Evolutionary conservation across 1,284 basidiomycete genomes (phyloP), one percentile per base, ranked within the genome.

Genomic region (Cryptococcus neoformans): DNA sequence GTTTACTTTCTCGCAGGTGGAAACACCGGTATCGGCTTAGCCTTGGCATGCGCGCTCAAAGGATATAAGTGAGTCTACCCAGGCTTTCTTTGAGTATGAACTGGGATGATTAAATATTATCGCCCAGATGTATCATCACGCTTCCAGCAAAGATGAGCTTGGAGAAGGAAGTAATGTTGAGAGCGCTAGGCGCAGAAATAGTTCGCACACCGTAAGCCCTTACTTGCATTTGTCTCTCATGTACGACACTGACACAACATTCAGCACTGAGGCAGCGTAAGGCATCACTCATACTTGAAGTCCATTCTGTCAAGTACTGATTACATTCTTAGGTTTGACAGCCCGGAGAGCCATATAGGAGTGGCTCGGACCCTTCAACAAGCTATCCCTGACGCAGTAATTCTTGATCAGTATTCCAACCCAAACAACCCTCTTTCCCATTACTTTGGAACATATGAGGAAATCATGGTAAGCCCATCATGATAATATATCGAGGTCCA

Each of bases 61-160:
- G 77, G 77, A 14, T 75, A 76, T 63, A 65, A 69, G 67, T 72
- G 48, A 55, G 69, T 57, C 45, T 16, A 28, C 4, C 28, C 28
- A 28, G 28, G 28, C 28, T 28, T 28, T 28, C 12, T 16, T 40
- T 28, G 17, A 83, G 85, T 72, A 77, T 84, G 85, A 89, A 88
- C 88, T 88, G 79, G 90, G 90, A 86, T 39, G 87, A 86, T 44
- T 41, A 50, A 12, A 16, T 8, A 10, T 45, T 28, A 28, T 28
- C 28, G 4, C 16, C 12, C 63, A 73, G 77, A 51, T 81, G 79
- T 68, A 93, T 99, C 74, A 99, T 99, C 76, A 94, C 92, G 56
- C 81, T 96, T 73, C 95, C 94, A 49, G 87, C 93, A 72, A 99
- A 98, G 81, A 99, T 98, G 95, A 92, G 89, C 4, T 79, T 87